A percentile compares a stretch with the other conserved stretches of the same genome.
phyloP scores from a whole-genome alignment of 306 rosid species.

The Cyamopsis tetragonoloba region DNA sequence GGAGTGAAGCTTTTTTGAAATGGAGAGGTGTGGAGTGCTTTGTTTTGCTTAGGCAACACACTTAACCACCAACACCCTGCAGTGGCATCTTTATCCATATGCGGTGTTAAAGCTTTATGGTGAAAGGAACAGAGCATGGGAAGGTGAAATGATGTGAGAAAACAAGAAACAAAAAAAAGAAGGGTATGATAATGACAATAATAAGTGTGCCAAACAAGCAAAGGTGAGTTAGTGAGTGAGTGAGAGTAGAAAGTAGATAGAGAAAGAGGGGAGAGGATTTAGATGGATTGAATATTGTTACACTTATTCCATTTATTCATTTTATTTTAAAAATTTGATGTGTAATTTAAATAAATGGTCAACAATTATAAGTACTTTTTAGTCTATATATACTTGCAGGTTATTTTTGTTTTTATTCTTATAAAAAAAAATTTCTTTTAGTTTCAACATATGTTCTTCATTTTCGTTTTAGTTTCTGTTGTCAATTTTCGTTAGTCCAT shows the following conservation, averaged over 20 bases:
- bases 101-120: conserved; percentile 53
- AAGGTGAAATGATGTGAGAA: conserved; percentile 45
- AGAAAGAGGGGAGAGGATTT: no score
- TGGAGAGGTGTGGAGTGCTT: not conserved
- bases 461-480: no score
- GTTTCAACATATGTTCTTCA: no score
- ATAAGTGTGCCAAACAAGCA: conserved; percentile 72
- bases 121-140: conserved; percentile 67
- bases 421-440: no score
- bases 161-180: not conserved
- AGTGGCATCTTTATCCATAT: conserved; percentile 47
- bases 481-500: no score
- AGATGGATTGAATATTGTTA: no score
- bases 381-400: no score
- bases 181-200: conserved; percentile 34
- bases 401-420: no score
- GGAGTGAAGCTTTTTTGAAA: not conserved
- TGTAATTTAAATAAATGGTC: no score
- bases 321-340: no score
- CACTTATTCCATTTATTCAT: no score
- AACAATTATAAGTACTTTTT: no score
- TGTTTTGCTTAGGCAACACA: conserved; percentile 63
- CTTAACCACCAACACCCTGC: conserved; percentile 44
- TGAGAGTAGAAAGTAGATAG: not conserved
- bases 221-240: conserved; percentile 28